phyloP scores from a whole-genome alignment of 106 monocot species.

The Xerophyta viscosa region DNA sequence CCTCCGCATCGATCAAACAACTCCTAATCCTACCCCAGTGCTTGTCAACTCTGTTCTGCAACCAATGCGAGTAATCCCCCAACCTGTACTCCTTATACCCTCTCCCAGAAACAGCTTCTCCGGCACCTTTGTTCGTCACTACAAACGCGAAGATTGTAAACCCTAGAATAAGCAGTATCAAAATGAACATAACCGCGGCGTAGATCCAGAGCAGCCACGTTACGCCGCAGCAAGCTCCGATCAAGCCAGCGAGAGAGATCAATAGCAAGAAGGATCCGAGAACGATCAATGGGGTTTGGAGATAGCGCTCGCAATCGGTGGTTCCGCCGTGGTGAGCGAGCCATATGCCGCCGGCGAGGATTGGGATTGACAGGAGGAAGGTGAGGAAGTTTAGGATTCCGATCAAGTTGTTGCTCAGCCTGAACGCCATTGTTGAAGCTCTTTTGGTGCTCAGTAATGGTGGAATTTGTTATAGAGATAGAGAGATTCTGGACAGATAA shows the following conservation, averaged over 20 bases:
- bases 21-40: constrained; percentile 58
- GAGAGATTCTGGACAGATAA: background rate
- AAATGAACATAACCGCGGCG: constrained; percentile 27
- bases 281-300: constrained; percentile 10
- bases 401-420: background rate
- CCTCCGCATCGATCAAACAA: constrained; percentile 36
- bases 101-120: constrained; percentile 31
- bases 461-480: no score
- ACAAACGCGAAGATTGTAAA: constrained; percentile 52
- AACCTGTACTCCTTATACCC: constrained; percentile 55
- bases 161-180: constrained; percentile 35
- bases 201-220: constrained; percentile 42
- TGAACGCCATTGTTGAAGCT: background rate
- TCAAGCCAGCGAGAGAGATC: constrained; percentile 1
- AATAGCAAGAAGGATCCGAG: constrained; percentile 2
- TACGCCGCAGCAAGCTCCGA: constrained; percentile 12
- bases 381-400: constrained; percentile 4
- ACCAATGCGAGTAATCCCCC: constrained; percentile 63
- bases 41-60: constrained; percentile 38
- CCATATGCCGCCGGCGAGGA: constrained; percentile 5
- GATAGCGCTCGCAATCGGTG: constrained; percentile 5
- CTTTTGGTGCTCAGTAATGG: no score
- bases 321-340: constrained; percentile 2
- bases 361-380: constrained; percentile 14
- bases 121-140: constrained; percentile 55